Evolutionary conservation across 2,329 filamentous ascomycete genomes (phyloP), one percentile per base, ranked within the genome.

Genomic region (Fusarium vanettenii): DNA sequence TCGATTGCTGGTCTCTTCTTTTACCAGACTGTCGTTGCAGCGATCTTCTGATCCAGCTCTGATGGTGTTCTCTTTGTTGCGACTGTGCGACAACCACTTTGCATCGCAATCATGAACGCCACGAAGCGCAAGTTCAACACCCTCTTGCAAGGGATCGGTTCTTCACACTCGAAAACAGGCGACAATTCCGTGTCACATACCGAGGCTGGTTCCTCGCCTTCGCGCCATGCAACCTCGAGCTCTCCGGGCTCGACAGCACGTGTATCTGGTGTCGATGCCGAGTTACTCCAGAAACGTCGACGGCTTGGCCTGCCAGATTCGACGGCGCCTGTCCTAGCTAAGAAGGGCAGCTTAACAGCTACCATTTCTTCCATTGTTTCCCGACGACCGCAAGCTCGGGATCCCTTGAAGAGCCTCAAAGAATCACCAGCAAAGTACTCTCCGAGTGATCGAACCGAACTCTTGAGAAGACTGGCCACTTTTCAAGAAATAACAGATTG

Each of bases 401-500:
- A 81, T 41, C 64, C 67, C 4, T 62, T 76, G 61, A 77, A 70
- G 61, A 59, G 60, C 22, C 62, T 57, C 25, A 78, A 74, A 41
- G 77, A 81, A n/a, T 75, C 79, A 25, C 81, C 79, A 4, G 84
- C 94, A 1, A 94, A 93, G 78, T 98, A 97, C 84, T 93, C 94
- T 64, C 96, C 97, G 0, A 94, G 92, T 85, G 95, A 97, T 81
- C 93, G 97, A 63, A 91, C 92, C 43, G 91, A 94, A 76, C 95
- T 98, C 71, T 87, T 98, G 13, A 91, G 89, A 77, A 88, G 97
- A 27, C 87, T 99, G 31, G 93, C 93, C 70, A 97, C 95, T 0
- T 99, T 97, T 80, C 93, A 96, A 80, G 95, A 96, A 76, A 92
- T 98, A 57, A 97, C 95, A 64, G 90, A 93, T 81, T 99, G 96